A percentile compares a stretch with the other conserved stretches of the same genome.
These are phyloP conservation scores for Syzygium oleosum DNA, from an alignment of 345 rosid species.

Conservation along the genomic window DNA sequence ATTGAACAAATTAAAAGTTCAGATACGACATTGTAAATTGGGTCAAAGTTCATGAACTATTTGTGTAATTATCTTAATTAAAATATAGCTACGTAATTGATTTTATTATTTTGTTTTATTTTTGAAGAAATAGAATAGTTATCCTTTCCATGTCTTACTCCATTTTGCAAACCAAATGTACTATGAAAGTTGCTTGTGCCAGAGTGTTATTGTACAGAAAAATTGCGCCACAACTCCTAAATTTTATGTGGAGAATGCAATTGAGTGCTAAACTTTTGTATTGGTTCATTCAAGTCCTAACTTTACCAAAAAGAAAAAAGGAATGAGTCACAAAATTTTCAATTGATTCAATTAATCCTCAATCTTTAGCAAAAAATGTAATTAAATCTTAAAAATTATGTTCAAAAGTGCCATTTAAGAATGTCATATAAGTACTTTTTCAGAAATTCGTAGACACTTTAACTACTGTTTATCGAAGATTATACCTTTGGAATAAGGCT, in stretches of 20 bases:
- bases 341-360: neutral
- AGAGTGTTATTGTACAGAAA: neutral
- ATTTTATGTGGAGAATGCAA: neutral
- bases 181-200: neutral
- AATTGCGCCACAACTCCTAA: neutral
- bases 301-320: neutral
- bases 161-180: neutral
- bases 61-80: neutral
- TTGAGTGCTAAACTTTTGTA: neutral
- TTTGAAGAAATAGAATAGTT: neutral
- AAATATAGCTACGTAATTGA: neutral
- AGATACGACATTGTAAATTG: neutral
- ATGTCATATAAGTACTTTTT: neutral
- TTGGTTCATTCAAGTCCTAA: neutral
- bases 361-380: neutral
- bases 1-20: neutral
- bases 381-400: neutral
- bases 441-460: neutral
- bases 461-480: neutral
- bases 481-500: neutral
- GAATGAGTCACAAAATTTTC: neutral
- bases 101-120: neutral
- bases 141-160: neutral
- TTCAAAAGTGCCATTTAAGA: neutral
- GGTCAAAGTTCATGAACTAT: neutral